Percentiles rank a stretch among this genome's conserved stretches.
These are phyloP conservation scores for Aspergillus fumigatiaffinis DNA, from an alignment of 2,329 filamentous ascomycete species.

Conservation along the genomic window DNA sequence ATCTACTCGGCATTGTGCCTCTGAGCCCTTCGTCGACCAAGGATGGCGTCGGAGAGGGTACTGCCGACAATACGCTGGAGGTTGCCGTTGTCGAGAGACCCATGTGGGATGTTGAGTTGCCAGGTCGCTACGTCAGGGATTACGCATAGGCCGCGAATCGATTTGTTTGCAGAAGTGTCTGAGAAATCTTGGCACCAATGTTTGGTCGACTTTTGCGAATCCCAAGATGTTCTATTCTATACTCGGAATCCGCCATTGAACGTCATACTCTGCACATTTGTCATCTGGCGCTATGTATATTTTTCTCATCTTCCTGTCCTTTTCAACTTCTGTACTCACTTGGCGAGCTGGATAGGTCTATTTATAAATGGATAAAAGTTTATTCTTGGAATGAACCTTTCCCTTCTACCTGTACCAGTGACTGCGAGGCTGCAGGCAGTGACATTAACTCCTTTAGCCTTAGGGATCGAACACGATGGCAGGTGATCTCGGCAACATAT, in stretches of 20 bases:
- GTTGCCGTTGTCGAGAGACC: slow-evolving; percentile 87
- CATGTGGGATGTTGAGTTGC: slow-evolving; percentile 74
- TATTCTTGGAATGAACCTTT: neutral
- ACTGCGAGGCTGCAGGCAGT: neutral
- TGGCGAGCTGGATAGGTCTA: slow-evolving; percentile 12
- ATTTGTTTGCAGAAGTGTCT: neutral
- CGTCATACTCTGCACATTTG: neutral
- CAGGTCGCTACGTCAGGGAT: slow-evolving; percentile 64
- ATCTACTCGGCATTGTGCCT: slow-evolving; percentile 74
- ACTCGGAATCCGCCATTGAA: neutral
- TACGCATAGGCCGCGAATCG: slow-evolving; percentile 34
- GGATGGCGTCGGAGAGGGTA: slow-evolving; percentile 28
- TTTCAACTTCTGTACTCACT: slow-evolving; percentile 1
- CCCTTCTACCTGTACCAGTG: neutral
- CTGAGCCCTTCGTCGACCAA: slow-evolving; percentile 41
- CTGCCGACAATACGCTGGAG: slow-evolving; percentile 48
- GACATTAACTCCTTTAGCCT: neutral
- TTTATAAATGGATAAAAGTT: slow-evolving; percentile 13
- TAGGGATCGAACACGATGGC: neutral
- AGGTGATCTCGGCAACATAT: neutral
- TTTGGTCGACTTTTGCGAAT: neutral
- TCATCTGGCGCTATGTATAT: slow-evolving; percentile 1
- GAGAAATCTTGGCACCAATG: neutral
- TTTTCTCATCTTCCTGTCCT: neutral
- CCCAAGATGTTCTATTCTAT: neutral